These are phyloP conservation scores for Castanea mollissima DNA, from an alignment of 306 rosid species.

Conservation along the genomic window DNA sequence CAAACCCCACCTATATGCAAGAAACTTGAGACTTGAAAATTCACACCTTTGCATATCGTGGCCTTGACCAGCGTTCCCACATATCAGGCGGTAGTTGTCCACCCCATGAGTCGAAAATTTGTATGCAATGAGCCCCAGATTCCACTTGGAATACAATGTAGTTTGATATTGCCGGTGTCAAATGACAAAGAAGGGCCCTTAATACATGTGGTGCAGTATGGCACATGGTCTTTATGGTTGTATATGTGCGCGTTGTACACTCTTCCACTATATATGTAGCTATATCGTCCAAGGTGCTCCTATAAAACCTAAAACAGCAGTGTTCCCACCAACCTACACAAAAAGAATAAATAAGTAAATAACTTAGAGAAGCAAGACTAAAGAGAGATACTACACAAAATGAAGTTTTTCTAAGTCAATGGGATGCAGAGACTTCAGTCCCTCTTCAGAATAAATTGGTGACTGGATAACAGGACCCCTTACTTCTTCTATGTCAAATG, in stretches of 20 bases:
- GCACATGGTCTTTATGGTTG: slow-evolving; percentile 91
- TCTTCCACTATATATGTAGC: slow-evolving; percentile 98
- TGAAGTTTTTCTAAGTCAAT: slow-evolving; percentile 75
- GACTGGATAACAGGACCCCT: slow-evolving; percentile 91
- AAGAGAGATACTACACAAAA: slow-evolving; percentile 29
- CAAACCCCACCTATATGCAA: neutral
- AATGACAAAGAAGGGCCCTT: slow-evolving; percentile 83
- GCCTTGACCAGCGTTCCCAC: slow-evolving; percentile 98
- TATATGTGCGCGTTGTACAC: slow-evolving; percentile 81
- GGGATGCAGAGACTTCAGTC: slow-evolving; percentile 70
- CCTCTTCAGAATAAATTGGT: slow-evolving; percentile 80
- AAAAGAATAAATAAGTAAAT: slow-evolving; percentile 10
- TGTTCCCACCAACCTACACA: slow-evolving; percentile 70
- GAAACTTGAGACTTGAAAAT: neutral
- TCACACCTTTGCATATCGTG: neutral
- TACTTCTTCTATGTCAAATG: slow-evolving; percentile 88
- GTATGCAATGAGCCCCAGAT: slow-evolving; percentile 95
- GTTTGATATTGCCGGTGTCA: slow-evolving; percentile 61
- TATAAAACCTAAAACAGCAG: slow-evolving; percentile 96
- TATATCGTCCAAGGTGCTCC: slow-evolving; percentile 98
- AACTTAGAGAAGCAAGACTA: neutral
- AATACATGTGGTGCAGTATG: slow-evolving; percentile 85
- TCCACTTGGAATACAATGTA: slow-evolving; percentile 4
- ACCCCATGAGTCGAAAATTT: slow-evolving; percentile 98
- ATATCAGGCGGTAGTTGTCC: slow-evolving; percentile 88